A percentile compares a stretch with the other conserved stretches of the same genome.
phyloP scores from a whole-genome alignment of 306 rosid species.

The Argentina anserina region DNA sequence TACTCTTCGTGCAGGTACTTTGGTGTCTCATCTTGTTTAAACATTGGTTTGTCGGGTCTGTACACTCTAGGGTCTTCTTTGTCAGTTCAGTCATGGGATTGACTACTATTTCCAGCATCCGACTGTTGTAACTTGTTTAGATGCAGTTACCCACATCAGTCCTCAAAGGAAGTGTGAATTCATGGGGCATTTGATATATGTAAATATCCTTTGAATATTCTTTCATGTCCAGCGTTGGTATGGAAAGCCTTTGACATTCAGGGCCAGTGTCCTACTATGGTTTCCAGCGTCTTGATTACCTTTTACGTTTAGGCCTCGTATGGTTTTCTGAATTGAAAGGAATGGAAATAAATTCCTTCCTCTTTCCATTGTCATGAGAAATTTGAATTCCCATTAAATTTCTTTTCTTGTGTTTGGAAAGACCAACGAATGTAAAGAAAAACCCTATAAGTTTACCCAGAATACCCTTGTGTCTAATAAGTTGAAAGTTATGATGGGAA shows the following conservation, averaged over 20 bases:
- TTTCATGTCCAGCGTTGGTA: not conserved
- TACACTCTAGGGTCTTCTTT: not conserved
- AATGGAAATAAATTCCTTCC: no score
- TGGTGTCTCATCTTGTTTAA: slow-evolving; percentile 22
- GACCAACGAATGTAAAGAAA: no score
- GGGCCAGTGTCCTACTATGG: not conserved
- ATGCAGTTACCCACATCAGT: not conserved
- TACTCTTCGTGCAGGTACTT: slow-evolving; percentile 20
- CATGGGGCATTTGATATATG: not conserved
- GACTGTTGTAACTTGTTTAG: not conserved
- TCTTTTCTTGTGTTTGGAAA: no score
- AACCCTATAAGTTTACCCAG: no score
- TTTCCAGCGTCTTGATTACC: no score
- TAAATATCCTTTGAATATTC: not conserved
- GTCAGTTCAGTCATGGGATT: not conserved
- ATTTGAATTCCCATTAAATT: no score
- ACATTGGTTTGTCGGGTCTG: not conserved
- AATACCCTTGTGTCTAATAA: no score
- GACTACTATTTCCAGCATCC: not conserved
- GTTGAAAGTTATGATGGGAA: no score
- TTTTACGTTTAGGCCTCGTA: no score
- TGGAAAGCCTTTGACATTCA: not conserved
- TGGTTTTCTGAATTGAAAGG: no score
- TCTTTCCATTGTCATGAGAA: no score
- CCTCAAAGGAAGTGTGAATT: not conserved